Evolutionary conservation across 345 rosid genomes (phyloP).

Genomic region (Excoecaria agallocha): DNA sequence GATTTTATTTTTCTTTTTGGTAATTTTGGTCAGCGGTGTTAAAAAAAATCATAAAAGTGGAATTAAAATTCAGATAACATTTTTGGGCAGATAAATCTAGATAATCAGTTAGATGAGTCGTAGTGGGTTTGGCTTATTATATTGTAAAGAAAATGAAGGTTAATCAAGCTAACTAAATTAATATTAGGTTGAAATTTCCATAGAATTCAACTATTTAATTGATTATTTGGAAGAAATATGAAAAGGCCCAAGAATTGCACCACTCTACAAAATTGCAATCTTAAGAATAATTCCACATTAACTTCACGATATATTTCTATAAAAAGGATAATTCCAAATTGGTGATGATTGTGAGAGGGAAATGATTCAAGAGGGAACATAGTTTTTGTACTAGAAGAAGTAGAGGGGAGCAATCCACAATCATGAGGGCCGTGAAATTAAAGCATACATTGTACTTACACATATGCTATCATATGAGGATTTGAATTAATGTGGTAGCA

Average conservation of each 20-base stretch:
- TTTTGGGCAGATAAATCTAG: too few relatives aligned
- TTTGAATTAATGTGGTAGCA: neutral
- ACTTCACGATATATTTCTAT: neutral
- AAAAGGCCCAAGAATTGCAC: neutral
- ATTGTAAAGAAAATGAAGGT: too few relatives aligned
- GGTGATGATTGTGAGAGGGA: neutral
- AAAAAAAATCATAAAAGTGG: too few relatives aligned
- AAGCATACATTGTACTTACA: neutral
- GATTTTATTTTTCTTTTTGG: too few relatives aligned
- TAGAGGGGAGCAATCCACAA: constrained; percentile 1
- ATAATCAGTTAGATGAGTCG: too few relatives aligned
- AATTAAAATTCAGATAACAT: too few relatives aligned
- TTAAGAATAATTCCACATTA: neutral
- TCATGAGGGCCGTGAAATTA: constrained; percentile 10
- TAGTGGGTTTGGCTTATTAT: too few relatives aligned
- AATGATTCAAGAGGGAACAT: neutral
- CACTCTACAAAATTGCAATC: neutral
- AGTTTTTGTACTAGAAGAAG: neutral
- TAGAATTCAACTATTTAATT: too few relatives aligned
- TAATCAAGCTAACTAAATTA: too few relatives aligned
- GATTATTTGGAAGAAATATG: too few relatives aligned
- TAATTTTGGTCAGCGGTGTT: too few relatives aligned
- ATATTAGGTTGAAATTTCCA: too few relatives aligned
- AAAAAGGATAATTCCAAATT: neutral
- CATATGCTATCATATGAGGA: neutral